These are phyloP conservation scores for Trametes hirsuta DNA, from an alignment of 1,284 basidiomycete species.

Conservation along the genomic window DNA sequence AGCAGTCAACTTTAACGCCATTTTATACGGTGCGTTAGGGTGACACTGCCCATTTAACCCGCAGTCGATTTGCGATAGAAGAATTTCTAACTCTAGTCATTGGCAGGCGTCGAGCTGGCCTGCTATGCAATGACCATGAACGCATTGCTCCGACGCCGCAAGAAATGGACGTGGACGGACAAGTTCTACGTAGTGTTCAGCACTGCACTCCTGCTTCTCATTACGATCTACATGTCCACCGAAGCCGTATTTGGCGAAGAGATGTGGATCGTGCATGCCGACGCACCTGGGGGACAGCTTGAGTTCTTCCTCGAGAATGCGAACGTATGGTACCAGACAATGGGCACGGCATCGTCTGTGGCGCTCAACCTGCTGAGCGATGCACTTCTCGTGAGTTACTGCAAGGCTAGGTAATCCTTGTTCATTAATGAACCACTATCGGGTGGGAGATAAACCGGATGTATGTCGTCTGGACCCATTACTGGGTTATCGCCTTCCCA, in stretches of 20 bases:
- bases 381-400: constrained; percentile 22
- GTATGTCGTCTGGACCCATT: constrained; percentile 20
- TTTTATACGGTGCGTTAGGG: constrained; percentile 19
- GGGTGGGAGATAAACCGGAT: constrained; percentile 22
- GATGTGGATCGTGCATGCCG: constrained; percentile 26
- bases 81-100: background rate
- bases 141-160: constrained; percentile 5
- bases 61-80: background rate
- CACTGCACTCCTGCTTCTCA: constrained; percentile 21
- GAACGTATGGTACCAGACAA: constrained; percentile 26
- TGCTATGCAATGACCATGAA: constrained; percentile 20
- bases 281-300: constrained; percentile 17
- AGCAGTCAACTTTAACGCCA: constrained; percentile 22
- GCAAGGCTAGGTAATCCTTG: no score
- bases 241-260: constrained; percentile 26
- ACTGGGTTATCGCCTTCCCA: constrained; percentile 13
- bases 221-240: constrained; percentile 23
- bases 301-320: constrained; percentile 19
- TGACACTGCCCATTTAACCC: background rate
- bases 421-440: background rate
- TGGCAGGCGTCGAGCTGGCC: constrained; percentile 24
- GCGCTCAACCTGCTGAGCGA: constrained; percentile 23
- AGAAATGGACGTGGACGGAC: constrained; percentile 12
- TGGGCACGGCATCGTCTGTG: constrained; percentile 20
- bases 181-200: constrained; percentile 26